Evolutionary conservation across 148 eudicot species (phyloP).

Genomic region (Rheum nobile): DNA sequence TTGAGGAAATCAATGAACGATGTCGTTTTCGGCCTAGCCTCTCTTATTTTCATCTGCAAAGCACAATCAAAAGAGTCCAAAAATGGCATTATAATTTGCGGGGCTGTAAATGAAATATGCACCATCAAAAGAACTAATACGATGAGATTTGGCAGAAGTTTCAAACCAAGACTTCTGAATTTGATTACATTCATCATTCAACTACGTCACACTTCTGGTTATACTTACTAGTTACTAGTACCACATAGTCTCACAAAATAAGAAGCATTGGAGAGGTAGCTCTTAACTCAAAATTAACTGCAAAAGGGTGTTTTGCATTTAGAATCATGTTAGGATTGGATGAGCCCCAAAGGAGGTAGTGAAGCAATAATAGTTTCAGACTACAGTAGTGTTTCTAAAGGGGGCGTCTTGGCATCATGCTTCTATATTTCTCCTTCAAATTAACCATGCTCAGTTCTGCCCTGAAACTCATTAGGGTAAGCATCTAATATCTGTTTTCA

Average conservation of each 20-base stretch:
- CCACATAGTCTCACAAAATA: neutral
- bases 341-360: neutral
- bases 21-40: too few species aligned
- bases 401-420: slow-evolving; percentile 22
- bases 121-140: neutral
- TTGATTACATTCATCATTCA: neutral
- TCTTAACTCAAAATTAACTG: neutral
- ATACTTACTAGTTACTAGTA: too few species aligned
- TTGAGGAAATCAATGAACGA: too few species aligned
- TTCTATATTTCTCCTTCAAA: slow-evolving; percentile 92
- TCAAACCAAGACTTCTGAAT: too few species aligned
- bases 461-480: slow-evolving; percentile 31
- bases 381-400: neutral
- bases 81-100: neutral
- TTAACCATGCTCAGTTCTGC: slow-evolving; percentile 62
- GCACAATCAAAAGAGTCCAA: neutral
- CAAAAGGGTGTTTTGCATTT: neutral
- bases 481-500: slow-evolving; percentile 43
- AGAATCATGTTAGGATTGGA: neutral
- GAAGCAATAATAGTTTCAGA: neutral
- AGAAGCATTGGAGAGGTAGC: neutral
- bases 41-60: too few species aligned
- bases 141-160: neutral
- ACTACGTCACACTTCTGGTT: neutral
- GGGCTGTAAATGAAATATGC: neutral